These are phyloP conservation scores for Penicillium subrubescens DNA, from an alignment of 495 filamentous ascomycete genomes.

Conservation along the genomic window DNA sequence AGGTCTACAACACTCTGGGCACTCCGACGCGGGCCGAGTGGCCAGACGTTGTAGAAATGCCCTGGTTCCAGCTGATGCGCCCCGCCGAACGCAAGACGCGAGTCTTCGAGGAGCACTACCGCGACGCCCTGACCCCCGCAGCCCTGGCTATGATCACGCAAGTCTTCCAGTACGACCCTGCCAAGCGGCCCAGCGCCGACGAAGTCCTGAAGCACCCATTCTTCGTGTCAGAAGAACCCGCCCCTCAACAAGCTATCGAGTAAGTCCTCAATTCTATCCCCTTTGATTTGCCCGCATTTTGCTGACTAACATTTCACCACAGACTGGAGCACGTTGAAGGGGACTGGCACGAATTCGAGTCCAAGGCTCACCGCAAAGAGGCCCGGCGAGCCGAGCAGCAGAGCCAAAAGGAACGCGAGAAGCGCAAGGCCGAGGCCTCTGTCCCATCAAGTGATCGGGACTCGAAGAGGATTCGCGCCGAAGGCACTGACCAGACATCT, in stretches of 20 bases:
- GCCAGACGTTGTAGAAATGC: constrained; percentile 87
- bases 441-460: constrained; percentile 41
- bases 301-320: constrained; percentile 17
- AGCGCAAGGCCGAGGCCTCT: constrained; percentile 40
- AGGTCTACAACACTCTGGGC: constrained; percentile 90
- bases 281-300: background rate
- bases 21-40: constrained; percentile 84
- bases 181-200: constrained; percentile 78
- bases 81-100: constrained; percentile 73
- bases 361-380: constrained; percentile 90
- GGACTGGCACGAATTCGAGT: constrained; percentile 99
- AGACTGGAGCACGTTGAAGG: constrained; percentile 84
- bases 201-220: constrained; percentile 89
- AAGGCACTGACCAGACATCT: constrained; percentile 13
- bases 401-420: constrained; percentile 57
- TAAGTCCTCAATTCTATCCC: constrained; percentile 54
- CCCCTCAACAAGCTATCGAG: constrained; percentile 77
- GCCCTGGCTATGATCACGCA: constrained; percentile 79
- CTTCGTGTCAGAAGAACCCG: constrained; percentile 81
- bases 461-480: constrained; percentile 38
- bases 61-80: constrained; percentile 91
- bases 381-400: constrained; percentile 60
- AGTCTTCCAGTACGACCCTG: constrained; percentile 88
- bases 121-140: constrained; percentile 66
- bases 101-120: constrained; percentile 83